These are phyloP conservation scores for Sicyos baderoa DNA, from an alignment of 306 rosid species.

Conservation along the genomic window DNA sequence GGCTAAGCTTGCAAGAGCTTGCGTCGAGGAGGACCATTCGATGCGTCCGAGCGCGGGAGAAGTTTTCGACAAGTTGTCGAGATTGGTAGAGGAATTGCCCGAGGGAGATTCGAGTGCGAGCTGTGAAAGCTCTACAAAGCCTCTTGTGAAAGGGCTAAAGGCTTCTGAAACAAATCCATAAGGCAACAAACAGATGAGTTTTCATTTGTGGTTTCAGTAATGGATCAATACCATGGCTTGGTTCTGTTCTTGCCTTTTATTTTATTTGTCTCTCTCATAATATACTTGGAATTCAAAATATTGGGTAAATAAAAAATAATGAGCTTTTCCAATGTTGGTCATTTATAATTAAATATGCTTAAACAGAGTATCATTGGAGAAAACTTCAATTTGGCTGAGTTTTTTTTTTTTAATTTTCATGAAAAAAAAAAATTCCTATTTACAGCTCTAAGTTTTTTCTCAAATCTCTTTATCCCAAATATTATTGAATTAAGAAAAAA, in stretches of 20 bases:
- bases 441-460: too few relatives aligned
- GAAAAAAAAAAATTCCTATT: too few relatives aligned
- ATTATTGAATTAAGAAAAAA: too few relatives aligned
- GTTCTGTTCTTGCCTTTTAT: neutral
- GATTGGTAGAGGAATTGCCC: slow-evolving; percentile 49
- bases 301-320: neutral
- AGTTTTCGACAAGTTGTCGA: slow-evolving; percentile 52
- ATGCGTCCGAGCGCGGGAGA: slow-evolving; percentile 63
- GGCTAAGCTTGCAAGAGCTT: slow-evolving; percentile 58
- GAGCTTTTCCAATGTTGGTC: neutral
- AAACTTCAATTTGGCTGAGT: too few relatives aligned
- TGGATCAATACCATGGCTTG: too few relatives aligned
- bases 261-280: neutral
- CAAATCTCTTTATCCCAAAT: too few relatives aligned
- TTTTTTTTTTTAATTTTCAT: too few relatives aligned
- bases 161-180: slow-evolving; percentile 37
- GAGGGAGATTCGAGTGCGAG: slow-evolving; percentile 36
- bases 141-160: slow-evolving; percentile 38
- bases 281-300: neutral
- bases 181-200: slow-evolving; percentile 22
- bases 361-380: neutral
- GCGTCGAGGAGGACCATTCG: slow-evolving; percentile 55
- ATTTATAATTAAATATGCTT: neutral
- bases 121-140: slow-evolving; percentile 66
- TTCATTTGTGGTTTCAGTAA: slow-evolving; percentile 9